phyloP scores from a whole-genome alignment of 164 flowering plant genomes.

The Dillenia suffruticosa region DNA sequence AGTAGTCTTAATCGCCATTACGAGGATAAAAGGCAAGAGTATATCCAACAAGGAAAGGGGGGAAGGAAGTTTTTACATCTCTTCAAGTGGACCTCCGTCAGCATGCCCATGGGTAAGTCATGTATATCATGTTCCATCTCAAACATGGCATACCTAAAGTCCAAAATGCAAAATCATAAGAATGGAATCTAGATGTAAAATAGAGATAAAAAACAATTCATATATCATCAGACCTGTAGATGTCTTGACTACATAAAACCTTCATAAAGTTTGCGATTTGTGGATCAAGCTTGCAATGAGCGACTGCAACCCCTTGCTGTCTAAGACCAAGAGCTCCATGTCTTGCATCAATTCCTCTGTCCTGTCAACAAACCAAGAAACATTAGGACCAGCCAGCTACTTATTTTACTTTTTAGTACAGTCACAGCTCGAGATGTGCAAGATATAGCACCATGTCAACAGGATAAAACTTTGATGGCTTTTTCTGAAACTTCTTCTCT shows the following conservation, averaged over 20 bases:
- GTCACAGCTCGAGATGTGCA: too few species aligned
- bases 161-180: background rate
- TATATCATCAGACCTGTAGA: constrained; percentile 40
- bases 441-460: constrained; percentile 57
- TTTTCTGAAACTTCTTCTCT: constrained; percentile 69
- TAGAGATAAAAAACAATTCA: background rate
- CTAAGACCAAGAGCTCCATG: constrained; percentile 69
- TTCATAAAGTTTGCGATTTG: constrained; percentile 69
- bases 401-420: background rate
- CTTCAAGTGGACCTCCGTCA: constrained; percentile 50
- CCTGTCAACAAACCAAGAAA: constrained; percentile 28
- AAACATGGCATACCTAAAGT: constrained; percentile 65
- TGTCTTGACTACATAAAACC: constrained; percentile 69
- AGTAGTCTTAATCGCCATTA: background rate
- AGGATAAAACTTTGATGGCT: constrained; percentile 47
- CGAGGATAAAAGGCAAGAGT: background rate
- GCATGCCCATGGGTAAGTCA: constrained; percentile 71
- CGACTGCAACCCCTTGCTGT: constrained; percentile 67
- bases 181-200: background rate
- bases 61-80: constrained; percentile 36
- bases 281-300: constrained; percentile 68
- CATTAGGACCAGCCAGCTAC: background rate
- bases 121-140: constrained; percentile 75
- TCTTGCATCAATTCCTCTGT: constrained; percentile 71
- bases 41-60: background rate